Percentiles rank a stretch among this genome's conserved stretches.
Evolutionary conservation across 1,139 yeast genomes (phyloP).

Genomic region (Suhomyces choctaworum): DNA sequence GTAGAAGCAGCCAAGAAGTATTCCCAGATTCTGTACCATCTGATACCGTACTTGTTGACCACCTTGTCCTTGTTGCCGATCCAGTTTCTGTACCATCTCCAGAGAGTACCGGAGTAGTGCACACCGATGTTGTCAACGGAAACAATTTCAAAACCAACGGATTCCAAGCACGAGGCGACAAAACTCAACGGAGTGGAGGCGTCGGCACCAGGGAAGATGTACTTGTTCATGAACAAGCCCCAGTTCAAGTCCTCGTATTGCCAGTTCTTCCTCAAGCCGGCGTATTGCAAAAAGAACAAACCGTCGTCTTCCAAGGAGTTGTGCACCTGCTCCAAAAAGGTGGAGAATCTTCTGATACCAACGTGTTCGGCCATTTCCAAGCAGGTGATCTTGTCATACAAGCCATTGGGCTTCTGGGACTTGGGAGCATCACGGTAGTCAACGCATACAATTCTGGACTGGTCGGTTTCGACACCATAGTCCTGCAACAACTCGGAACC

Average conservation of each 20-base stretch:
- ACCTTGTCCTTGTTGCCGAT: conserved; percentile 76
- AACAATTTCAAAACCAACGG: conserved; percentile 83
- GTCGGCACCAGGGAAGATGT: conserved; percentile 97
- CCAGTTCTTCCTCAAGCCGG: conserved; percentile 91
- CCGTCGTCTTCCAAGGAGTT: conserved; percentile 93
- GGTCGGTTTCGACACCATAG: conserved; percentile 68
- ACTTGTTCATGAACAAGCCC: conserved; percentile 96
- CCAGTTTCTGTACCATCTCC: conserved; percentile 98
- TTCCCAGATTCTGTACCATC: conserved; percentile 96
- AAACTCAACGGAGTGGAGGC: conserved; percentile 92
- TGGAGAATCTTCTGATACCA: conserved; percentile 80
- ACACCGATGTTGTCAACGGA: conserved; percentile 88
- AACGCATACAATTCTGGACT: conserved; percentile 75
- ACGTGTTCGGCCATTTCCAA: conserved; percentile 97
- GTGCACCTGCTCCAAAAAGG: conserved; percentile 77
- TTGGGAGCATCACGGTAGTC: conserved; percentile 92
- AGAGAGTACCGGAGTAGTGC: conserved; percentile 85
- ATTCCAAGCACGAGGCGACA: conserved; percentile 75
- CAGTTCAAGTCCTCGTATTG: conserved; percentile 91
- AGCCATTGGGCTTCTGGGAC: conserved; percentile 55
- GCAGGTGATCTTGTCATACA: conserved; percentile 85
- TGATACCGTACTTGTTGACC: conserved; percentile 77
- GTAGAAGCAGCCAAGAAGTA: conserved; percentile 80
- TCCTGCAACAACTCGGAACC: conserved; percentile 70
- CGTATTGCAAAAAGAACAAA: conserved; percentile 80